Evolutionary conservation across 2,329 filamentous ascomycete species (phyloP), one percentile per base, ranked within the genome.

Genomic region (Berkeleyomyces rouxiae): DNA sequence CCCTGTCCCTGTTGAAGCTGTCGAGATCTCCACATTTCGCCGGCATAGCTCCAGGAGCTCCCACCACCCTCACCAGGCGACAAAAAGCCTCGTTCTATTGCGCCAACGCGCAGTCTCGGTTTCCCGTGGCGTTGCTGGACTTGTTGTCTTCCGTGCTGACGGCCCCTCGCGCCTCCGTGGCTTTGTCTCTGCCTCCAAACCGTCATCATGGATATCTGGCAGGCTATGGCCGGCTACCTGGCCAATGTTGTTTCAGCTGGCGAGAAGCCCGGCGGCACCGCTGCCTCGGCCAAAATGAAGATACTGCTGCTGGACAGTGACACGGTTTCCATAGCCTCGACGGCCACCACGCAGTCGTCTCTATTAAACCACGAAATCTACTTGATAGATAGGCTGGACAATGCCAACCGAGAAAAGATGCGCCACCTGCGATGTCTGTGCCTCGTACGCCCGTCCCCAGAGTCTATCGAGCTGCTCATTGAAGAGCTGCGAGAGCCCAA

Each of bases 291-390:
- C 49, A 97, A 96, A 78, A 99, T 99, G 93, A 99, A 99, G 83
- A 93, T 97, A 65, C 78, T 99, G 63, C 78, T 99, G 66, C 79
- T 99, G 68, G 93, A 99, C 74, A 86, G 83, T 75, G 93, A 97
- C 74, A 99, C 93, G 67, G 86, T 97, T 31, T 83, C 89, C 13
- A 95, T 97, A 68, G 84, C 96, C 23, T 99, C 95, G 7, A 95
- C 91, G 4, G 91, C 93, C 62, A 92, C 92, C 65, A 97, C 93
- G 1, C 95, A 99, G 73, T 99, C 93, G 37, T 84, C 90, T 46
- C 83, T 99, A 23, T 84, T 99, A 66, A 96, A 89, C 71, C 90
- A 99, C 76, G 92, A 97, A 76, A 88, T 99, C 68, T 99, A 96
- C 75, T 88, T 99, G 66, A 96, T 95, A 70, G 93, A 99, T 74